A percentile compares a stretch with the other conserved stretches of the same genome.
These are phyloP conservation scores for Brasenia schreberi DNA, from an alignment of 164 flowering plant genomes.

Conservation along the genomic window DNA sequence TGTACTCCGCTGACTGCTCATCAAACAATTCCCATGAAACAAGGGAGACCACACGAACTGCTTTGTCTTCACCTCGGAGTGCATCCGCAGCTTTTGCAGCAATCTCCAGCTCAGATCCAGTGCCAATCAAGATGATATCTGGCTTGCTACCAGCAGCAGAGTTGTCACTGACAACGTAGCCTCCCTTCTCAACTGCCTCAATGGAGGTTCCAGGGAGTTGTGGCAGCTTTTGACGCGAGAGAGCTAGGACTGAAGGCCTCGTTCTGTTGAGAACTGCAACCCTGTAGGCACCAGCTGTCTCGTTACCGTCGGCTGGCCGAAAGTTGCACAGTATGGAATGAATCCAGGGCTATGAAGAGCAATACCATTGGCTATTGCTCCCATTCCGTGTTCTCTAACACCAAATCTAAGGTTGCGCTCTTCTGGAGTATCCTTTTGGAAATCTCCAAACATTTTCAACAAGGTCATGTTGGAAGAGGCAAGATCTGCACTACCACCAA, in stretches of 20 bases:
- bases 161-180: conserved; percentile 73
- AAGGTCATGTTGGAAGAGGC: conserved; percentile 98
- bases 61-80: conserved; percentile 81
- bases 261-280: conserved; percentile 69
- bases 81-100: conserved; percentile 78
- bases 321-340: conserved; percentile 94
- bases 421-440: conserved; percentile 88
- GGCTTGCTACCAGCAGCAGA: conserved; percentile 68
- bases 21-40: conserved; percentile 89
- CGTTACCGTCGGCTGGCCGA: conserved; percentile 98
- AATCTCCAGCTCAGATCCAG: conserved; percentile 94
- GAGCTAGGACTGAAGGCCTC: conserved; percentile 89
- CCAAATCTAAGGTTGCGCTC: conserved; percentile 88
- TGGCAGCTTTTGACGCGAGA: conserved; percentile 84
- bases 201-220: conserved; percentile 77
- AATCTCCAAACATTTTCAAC: conserved; percentile 81
- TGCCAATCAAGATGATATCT: conserved; percentile 80
- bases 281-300: conserved; percentile 93
- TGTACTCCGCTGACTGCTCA: conserved; percentile 79
- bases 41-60: conserved; percentile 79
- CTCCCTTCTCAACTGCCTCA: conserved; percentile 90
- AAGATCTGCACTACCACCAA: conserved; percentile 99
- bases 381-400: conserved; percentile 95
- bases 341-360: conserved; percentile 82
- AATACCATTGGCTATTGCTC: conserved; percentile 93